Base-by-base conservation (phyloP, 306 rosid species). In the Alnus glutinosa region DNA sequence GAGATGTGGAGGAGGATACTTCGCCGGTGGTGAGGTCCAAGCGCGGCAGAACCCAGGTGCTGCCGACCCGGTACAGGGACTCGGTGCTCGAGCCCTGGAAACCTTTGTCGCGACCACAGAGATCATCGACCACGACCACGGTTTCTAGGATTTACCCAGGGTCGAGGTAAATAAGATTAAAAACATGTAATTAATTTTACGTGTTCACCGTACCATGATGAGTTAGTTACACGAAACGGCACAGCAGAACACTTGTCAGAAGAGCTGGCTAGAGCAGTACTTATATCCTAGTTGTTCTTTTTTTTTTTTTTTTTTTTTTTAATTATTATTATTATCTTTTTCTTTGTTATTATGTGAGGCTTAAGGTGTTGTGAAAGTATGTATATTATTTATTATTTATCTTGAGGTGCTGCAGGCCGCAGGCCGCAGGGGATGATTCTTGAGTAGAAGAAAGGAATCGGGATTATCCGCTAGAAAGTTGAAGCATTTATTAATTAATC, bases 21-120 rank as follows among this genome's bases (percentile, higher is more conserved):
- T 84, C 88, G 12, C 91, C 89, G 8, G 79, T 88, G 73, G 89
- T 88, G 61, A 55, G 83, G 78, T 83, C 91, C 4, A 88, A 88
- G 34, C 74, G 91, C 70, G 88, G 92, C 14, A 84, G 87, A 79
- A 83, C 30, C 82, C 89, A 82, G 50, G 74, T 75, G 19, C 62
- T 88, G 54, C 92, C 89, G 14, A 75, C 47, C 34, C 85, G 89
- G 39, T 84, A 81, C 78, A 77, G 84, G 55, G 92, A 88, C 83
- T 86, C 89, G 16, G 87, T 88, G 32, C 78, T 86, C 10, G 92
- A 82, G 58, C 88, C 92, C 36, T 61, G 81, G 86, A 86, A 81
- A 83, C 87, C 85, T 18, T 12, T 54, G 16, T 71, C 28, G 2
- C 73, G 77, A 16, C 78, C 80, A 15, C 83, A 32, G 4, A 55